Conservation (phyloP, 1,284 basidiomycete species). For the Ustilago lituana region DNA sequence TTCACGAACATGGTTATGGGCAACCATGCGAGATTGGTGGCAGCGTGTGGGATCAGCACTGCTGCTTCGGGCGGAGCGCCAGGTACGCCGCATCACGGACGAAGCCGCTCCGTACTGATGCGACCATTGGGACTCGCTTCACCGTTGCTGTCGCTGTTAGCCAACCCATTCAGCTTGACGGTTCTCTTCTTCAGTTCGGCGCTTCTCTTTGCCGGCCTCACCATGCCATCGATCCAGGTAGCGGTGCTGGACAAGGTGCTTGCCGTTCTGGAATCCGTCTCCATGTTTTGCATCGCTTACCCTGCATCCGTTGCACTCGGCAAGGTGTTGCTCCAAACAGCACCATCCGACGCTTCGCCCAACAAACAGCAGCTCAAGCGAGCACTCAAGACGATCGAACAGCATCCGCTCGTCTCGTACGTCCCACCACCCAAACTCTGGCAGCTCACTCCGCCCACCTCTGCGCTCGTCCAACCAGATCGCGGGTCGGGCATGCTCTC, state of each 20-base stretch:
- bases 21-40: conserved; percentile 61
- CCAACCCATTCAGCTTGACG: conserved; percentile 64
- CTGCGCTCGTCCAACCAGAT: conserved; percentile 39
- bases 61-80: conserved; percentile 43
- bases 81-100: conserved; percentile 37
- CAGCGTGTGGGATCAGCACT: conserved; percentile 64
- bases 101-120: conserved; percentile 53
- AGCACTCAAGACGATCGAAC: conserved; percentile 55
- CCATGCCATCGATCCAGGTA: conserved; percentile 59
- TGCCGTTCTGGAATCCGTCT: conserved; percentile 60
- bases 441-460: conserved; percentile 64
- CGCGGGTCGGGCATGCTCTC: conserved; percentile 41
- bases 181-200: conserved; percentile 62
- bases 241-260: conserved; percentile 66
- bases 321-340: conserved; percentile 62
- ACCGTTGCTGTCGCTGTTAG: conserved; percentile 51
- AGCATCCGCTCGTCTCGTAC: conserved; percentile 56
- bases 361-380: conserved; percentile 48
- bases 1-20: conserved; percentile 57
- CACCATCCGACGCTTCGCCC: conserved; percentile 32
- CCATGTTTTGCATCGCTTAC: conserved; percentile 63
- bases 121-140: conserved; percentile 49
- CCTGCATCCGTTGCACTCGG: conserved; percentile 61
- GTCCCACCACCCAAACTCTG: conserved; percentile 57
- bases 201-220: conserved; percentile 51